Evolutionary conservation across 257 asterid species (phyloP), one percentile per base, ranked within the genome.

Genomic region (Haberlea rhodopensis): DNA sequence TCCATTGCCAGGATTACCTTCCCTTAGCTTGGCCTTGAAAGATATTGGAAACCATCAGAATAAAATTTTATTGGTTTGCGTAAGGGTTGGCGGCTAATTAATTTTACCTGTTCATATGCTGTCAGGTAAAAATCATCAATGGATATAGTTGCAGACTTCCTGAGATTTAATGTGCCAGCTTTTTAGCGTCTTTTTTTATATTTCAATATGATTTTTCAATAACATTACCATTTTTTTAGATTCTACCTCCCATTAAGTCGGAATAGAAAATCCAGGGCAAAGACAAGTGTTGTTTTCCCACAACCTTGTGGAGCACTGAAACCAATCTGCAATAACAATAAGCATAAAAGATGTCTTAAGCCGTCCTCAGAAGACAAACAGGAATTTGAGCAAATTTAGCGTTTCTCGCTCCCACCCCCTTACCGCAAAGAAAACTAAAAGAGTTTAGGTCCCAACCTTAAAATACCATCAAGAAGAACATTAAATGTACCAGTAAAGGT

Each of bases 251-350:
- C 97, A 68, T 80, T 81, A 63, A 82, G 71, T 57, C 57, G 65
- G 81, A 90, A 90, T 70, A 94, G 96, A 75, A 78, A 90, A 63
- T 88, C 87, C 73, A 94, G 79, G 62, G 97, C 97, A 70, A 90
- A 90, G 70, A 90, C 99, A 27, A 94, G 96, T 0, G 99, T 90
- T 7, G 99, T 90, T 73, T 94, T 94, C 58, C 99, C 99, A 80
- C 99, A 90, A 57, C 99, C 99, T 80, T 94, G 99, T 16, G 99
- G 99, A 11, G 97, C 97, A 71, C 99, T 94, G 76, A 94, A 90
- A 66, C 99, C 99, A 79, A 94, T 94, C 99, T 94, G 83, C 91
- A 80, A 46, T 29, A 55, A 53, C 58, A 72, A 43, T 34, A 74
- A 27, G 71, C 6, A 32, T 37, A 62, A 20, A 28, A 18, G 45